These are phyloP conservation scores for Lolium multiflorum DNA, from an alignment of 176 grass and related monocot species.

Conservation along the genomic window DNA sequence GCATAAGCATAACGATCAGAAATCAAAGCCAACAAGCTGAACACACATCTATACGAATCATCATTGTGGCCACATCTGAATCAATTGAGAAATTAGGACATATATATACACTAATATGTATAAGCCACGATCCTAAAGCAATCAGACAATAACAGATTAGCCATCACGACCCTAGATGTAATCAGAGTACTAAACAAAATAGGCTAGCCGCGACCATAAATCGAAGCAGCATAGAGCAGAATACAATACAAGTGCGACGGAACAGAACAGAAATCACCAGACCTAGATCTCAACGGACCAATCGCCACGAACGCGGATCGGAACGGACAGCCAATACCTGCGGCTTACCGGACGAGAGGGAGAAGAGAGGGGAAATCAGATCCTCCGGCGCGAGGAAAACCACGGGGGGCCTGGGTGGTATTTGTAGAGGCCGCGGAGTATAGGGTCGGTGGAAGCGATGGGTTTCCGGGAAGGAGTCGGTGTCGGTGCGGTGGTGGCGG, in stretches of 20 bases:
- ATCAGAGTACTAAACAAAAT: neutral
- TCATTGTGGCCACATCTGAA: neutral
- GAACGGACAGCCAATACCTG: neutral
- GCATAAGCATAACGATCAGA: neutral
- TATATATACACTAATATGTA: neutral
- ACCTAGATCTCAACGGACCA: neutral
- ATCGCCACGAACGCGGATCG: neutral
- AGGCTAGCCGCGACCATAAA: neutral
- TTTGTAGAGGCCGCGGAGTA: neutral
- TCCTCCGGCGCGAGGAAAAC: neutral
- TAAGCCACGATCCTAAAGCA: neutral
- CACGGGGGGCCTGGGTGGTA: neutral
- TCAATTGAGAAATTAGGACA: neutral
- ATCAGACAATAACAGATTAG: neutral
- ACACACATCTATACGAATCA: neutral
- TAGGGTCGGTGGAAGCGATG: neutral
- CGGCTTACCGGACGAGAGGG: neutral
- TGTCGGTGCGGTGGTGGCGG: constrained; percentile 21
- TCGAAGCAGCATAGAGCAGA: neutral
- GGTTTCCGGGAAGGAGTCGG: constrained; percentile 13
- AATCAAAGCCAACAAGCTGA: neutral
- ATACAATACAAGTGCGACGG: neutral
- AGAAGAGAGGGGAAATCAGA: neutral
- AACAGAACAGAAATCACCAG: neutral
- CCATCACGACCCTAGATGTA: neutral